Evolutionary conservation across 176 grass and related monocot species (phyloP).

Genomic region (Lolium multiflorum): DNA sequence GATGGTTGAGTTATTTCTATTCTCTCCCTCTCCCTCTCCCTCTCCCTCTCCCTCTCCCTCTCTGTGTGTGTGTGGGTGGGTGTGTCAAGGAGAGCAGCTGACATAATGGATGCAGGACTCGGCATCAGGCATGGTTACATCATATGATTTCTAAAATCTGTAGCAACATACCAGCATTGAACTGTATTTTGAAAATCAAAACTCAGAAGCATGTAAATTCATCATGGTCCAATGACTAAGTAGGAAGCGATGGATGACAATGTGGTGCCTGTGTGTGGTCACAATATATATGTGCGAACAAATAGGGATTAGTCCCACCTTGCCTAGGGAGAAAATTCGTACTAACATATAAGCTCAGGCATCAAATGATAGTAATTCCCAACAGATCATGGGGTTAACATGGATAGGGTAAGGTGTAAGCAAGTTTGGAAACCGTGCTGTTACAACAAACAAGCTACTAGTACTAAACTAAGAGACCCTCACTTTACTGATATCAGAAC

Average conservation of each 20-base stretch:
- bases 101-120: no score
- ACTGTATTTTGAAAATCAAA: neutral
- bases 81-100: no score
- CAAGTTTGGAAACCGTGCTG: neutral
- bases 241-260: neutral
- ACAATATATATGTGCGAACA: neutral
- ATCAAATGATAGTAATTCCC: neutral
- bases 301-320: neutral
- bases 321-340: neutral
- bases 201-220: neutral
- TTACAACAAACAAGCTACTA: conserved; percentile 24
- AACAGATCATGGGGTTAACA: neutral
- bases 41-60: no score
- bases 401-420: neutral
- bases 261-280: neutral
- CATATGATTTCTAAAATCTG: neutral
- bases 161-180: neutral
- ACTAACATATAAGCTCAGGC: neutral
- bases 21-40: no score
- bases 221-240: neutral
- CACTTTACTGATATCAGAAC: neutral
- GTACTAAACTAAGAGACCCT: conserved; percentile 7
- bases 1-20: no score
- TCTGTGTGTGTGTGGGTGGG: no score
- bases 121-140: no score